phyloP scores from a whole-genome alignment of 2,329 filamentous ascomycete genomes.

The Fusarium begoniae region DNA sequence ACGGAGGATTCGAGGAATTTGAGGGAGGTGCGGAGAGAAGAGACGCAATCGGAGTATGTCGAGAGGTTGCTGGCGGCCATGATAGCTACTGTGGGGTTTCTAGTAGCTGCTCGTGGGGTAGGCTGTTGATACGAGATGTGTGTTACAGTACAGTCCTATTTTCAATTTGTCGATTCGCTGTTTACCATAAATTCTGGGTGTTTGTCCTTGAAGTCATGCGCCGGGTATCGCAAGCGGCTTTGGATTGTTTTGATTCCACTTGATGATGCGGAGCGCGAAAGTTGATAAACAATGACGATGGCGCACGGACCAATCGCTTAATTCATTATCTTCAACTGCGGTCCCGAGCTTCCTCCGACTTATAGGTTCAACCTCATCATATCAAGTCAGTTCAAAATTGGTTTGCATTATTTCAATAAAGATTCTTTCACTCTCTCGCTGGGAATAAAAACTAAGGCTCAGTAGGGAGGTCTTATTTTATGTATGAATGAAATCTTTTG shows the following conservation, averaged over 20 bases:
- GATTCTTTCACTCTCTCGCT: neutral
- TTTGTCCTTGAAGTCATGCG: neutral
- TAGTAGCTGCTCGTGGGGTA: slow-evolving; percentile 20
- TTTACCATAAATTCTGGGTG: neutral
- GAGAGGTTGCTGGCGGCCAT: slow-evolving; percentile 42
- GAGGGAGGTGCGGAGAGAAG: slow-evolving; percentile 68
- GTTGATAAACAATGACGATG: slow-evolving; percentile 20
- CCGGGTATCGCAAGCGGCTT: neutral
- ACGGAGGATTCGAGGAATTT: slow-evolving; percentile 69
- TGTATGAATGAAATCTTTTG: neutral
- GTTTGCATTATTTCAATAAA: neutral
- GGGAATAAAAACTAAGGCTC: too few relatives aligned
- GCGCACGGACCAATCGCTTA: slow-evolving; percentile 18
- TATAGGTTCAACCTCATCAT: neutral
- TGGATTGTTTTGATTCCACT: slow-evolving; percentile 11
- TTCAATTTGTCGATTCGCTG: too few relatives aligned
- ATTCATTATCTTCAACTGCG: neutral
- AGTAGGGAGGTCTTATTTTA: neutral
- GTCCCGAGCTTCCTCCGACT: slow-evolving; percentile 16
- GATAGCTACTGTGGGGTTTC: slow-evolving; percentile 13
- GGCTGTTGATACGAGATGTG: neutral
- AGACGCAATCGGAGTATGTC: slow-evolving; percentile 66
- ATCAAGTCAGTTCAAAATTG: neutral
- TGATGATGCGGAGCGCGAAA: neutral
- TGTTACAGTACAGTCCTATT: neutral